Conservation (phyloP, 2,329 filamentous ascomycete genomes). For the Rhynchosporium graminicola region DNA sequence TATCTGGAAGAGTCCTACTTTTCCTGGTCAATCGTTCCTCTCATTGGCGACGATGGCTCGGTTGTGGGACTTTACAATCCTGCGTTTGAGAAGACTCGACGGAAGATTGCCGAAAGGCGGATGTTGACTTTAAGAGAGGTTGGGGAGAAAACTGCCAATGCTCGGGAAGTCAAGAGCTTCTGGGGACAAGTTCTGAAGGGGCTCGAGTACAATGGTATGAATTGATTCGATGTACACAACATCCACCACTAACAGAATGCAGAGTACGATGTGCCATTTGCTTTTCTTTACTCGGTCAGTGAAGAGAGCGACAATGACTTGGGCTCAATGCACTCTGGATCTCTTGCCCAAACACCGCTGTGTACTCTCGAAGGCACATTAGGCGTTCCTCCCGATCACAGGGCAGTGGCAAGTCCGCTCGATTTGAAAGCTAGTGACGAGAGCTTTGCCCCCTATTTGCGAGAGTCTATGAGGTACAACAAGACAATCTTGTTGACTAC, state of each 20-base stretch:
- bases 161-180: slow-evolving; percentile 71
- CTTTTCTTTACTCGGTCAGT: slow-evolving; percentile 72
- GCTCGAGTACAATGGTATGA: slow-evolving; percentile 63
- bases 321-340: slow-evolving; percentile 70
- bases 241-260: slow-evolving; percentile 12
- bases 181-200: slow-evolving; percentile 71
- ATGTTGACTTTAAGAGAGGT: slow-evolving; percentile 80
- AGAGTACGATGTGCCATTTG: slow-evolving; percentile 72
- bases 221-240: neutral
- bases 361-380: slow-evolving; percentile 72
- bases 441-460: slow-evolving; percentile 75
- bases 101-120: slow-evolving; percentile 75
- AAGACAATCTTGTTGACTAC: slow-evolving; percentile 67
- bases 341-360: slow-evolving; percentile 59
- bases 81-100: slow-evolving; percentile 76
- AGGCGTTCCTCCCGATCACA: slow-evolving; percentile 66
- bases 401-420: slow-evolving; percentile 59
- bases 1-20: slow-evolving; percentile 81
- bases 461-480: slow-evolving; percentile 71
- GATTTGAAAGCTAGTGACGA: slow-evolving; percentile 70
- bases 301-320: slow-evolving; percentile 72
- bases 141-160: slow-evolving; percentile 71
- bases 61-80: slow-evolving; percentile 80
- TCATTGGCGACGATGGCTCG: slow-evolving; percentile 72
- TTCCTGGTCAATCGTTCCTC: slow-evolving; percentile 78